Evolutionary conservation across 805 yeast species (phyloP).

Genomic region (Lachancea quebecensis): DNA sequence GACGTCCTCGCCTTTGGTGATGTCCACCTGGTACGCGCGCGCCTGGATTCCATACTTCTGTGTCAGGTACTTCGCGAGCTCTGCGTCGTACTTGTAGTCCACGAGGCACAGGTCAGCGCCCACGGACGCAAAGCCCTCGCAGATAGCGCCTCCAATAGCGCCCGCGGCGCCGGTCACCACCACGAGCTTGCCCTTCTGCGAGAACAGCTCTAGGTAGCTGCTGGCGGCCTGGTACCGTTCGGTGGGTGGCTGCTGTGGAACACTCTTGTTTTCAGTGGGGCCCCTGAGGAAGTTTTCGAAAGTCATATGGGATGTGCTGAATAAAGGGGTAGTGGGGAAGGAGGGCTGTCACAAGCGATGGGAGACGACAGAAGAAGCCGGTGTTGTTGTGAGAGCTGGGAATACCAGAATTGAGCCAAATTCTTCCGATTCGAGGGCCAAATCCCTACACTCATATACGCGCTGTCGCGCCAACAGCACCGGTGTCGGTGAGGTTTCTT

Average conservation of each 20-base stretch:
- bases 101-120: conserved; percentile 47
- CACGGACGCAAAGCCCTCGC: conserved; percentile 77
- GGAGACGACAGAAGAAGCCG: no score
- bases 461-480: no score
- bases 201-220: conserved; percentile 51
- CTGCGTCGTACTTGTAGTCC: conserved; percentile 15
- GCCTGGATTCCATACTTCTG: conserved; percentile 50
- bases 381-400: no score
- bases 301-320: conserved; percentile 5
- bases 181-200: conserved; percentile 74
- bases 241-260: conserved; percentile 15
- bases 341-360: background rate
- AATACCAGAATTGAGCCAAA: no score
- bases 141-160: conserved; percentile 77
- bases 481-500: no score
- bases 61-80: conserved; percentile 16
- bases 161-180: conserved; percentile 79
- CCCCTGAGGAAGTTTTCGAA: conserved; percentile 14
- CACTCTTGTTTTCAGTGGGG: conserved; percentile 10
- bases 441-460: no score
- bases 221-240: conserved; percentile 12
- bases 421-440: no score
- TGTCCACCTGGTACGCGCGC: conserved; percentile 42
- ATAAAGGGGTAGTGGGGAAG: no score
- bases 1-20: conserved; percentile 25